Conservation (phyloP, 2,329 filamentous ascomycete genomes). For the Hypocreales sp. region DNA sequence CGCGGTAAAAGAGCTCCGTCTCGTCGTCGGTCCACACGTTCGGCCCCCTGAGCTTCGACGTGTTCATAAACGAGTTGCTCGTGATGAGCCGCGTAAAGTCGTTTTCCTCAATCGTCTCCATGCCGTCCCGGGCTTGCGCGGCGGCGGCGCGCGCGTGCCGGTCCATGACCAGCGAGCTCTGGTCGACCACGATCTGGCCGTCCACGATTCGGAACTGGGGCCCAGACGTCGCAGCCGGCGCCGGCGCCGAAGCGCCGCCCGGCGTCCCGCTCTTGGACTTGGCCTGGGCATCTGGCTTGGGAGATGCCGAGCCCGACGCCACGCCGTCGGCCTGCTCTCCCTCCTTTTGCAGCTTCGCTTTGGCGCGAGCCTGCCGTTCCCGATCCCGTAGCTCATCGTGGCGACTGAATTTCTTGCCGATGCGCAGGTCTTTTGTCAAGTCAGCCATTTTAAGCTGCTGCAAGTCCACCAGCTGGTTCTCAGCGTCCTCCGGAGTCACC, state of each 20-base stretch:
- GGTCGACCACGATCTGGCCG: conserved; percentile 58
- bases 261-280: conserved; percentile 5
- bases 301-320: conserved; percentile 5
- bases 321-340: conserved; percentile 9
- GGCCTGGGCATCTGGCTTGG: conserved; percentile 3
- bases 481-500: conserved; percentile 47
- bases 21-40: conserved; percentile 57
- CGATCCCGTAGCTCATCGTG: conserved; percentile 59
- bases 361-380: conserved; percentile 30
- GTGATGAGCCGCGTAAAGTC: conserved; percentile 62
- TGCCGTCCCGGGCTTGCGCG: conserved; percentile 29
- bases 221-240: conserved; percentile 18
- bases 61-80: conserved; percentile 47
- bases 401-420: conserved; percentile 60
- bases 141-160: conserved; percentile 47
- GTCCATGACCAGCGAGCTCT: conserved; percentile 51
- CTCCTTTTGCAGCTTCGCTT: conserved; percentile 13
- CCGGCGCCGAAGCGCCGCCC: conserved; percentile 3
- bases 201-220: conserved; percentile 50
- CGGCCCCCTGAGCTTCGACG: conserved; percentile 44
- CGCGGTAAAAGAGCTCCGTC: conserved; percentile 63
- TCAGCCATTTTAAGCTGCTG: conserved; percentile 57
- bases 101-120: conserved; percentile 58
- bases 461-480: conserved; percentile 46
- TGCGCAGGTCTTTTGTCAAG: conserved; percentile 51